These are phyloP conservation scores for Fusarium odoratissimum DNA, from an alignment of 2,329 filamentous ascomycete genomes.

Conservation along the genomic window DNA sequence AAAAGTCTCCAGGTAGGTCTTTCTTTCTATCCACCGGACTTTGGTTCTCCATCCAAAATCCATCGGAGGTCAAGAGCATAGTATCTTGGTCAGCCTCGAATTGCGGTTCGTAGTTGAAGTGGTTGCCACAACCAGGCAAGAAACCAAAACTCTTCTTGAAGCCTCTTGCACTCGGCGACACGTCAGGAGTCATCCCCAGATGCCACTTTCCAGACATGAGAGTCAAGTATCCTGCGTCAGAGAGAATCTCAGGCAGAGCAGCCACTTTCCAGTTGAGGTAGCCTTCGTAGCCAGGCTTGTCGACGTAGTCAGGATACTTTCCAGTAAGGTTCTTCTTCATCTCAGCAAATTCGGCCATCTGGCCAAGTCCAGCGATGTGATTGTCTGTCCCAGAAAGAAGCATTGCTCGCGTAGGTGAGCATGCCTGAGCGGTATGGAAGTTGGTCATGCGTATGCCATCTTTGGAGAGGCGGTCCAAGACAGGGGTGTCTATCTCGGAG, in stretches of 20 bases:
- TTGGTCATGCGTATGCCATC: conserved; percentile 66
- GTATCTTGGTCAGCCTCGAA: conserved; percentile 59
- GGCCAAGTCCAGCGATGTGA: conserved; percentile 64
- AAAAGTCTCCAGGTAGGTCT: conserved; percentile 61
- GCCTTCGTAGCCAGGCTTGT: conserved; percentile 47
- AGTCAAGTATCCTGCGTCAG: conserved; percentile 48
- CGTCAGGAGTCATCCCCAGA: conserved; percentile 50
- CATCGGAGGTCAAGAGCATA: conserved; percentile 44
- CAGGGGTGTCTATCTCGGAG: conserved; percentile 67
- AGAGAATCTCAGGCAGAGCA: conserved; percentile 45
- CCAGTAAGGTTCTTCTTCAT: conserved; percentile 9
- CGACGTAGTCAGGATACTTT: conserved; percentile 7
- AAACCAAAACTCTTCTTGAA: conserved; percentile 57
- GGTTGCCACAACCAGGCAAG: conserved; percentile 59
- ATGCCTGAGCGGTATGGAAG: conserved; percentile 69
- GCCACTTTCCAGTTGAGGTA: conserved; percentile 48
- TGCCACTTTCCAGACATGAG: conserved; percentile 50
- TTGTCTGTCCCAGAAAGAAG: conserved; percentile 70
- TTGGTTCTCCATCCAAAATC: conserved; percentile 55
- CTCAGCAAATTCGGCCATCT: conserved; percentile 57
- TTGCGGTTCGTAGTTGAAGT: conserved; percentile 65
- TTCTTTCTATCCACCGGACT: conserved; percentile 52
- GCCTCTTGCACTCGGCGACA: conserved; percentile 47
- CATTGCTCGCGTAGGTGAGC: conserved; percentile 69
- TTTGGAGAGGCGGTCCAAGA: conserved; percentile 61